These are phyloP conservation scores for Mycena latifolia DNA, from an alignment of 768 basidiomycete genomes.

Conservation along the genomic window DNA sequence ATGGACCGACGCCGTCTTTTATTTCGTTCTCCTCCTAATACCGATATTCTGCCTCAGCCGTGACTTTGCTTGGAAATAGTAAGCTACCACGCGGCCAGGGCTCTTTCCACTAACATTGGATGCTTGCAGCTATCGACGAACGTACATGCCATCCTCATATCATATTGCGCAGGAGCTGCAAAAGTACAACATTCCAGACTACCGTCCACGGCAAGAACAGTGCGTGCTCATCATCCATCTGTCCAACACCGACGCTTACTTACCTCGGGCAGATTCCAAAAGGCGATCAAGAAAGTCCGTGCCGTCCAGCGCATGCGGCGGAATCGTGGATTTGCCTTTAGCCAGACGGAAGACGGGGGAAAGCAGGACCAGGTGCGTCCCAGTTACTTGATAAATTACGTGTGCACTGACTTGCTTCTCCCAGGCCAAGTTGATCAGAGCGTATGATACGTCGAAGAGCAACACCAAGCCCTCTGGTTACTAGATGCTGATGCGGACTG, in stretches of 20 bases:
- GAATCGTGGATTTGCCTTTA: conserved; percentile 98
- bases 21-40: conserved; percentile 86
- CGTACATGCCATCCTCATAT: conserved; percentile 92
- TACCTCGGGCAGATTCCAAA: conserved; percentile 85
- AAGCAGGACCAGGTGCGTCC: conserved; percentile 87
- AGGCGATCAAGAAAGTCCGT: conserved; percentile 99
- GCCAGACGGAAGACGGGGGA: conserved; percentile 90
- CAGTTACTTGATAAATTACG: too few species aligned
- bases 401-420: background rate
- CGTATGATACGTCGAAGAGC: conserved; percentile 83
- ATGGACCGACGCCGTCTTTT: conserved; percentile 92
- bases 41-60: conserved; percentile 88
- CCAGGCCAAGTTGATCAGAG: conserved; percentile 6
- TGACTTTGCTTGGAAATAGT: conserved; percentile 99
- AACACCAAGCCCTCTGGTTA: conserved; percentile 82
- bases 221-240: conserved; percentile 53
- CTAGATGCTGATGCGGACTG: conserved; percentile 14
- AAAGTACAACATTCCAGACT: conserved; percentile 98
- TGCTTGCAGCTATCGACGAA: conserved; percentile 81
- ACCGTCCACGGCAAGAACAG: conserved; percentile 98
- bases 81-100: conserved; percentile 41
- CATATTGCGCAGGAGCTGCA: conserved; percentile 99
- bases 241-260: conserved; percentile 27
- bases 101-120: conserved; percentile 20
- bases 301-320: conserved; percentile 97